A percentile compares a stretch with the other conserved stretches of the same genome.
Conservation (phyloP, 345 rosid species). For the Angophora floribunda region DNA sequence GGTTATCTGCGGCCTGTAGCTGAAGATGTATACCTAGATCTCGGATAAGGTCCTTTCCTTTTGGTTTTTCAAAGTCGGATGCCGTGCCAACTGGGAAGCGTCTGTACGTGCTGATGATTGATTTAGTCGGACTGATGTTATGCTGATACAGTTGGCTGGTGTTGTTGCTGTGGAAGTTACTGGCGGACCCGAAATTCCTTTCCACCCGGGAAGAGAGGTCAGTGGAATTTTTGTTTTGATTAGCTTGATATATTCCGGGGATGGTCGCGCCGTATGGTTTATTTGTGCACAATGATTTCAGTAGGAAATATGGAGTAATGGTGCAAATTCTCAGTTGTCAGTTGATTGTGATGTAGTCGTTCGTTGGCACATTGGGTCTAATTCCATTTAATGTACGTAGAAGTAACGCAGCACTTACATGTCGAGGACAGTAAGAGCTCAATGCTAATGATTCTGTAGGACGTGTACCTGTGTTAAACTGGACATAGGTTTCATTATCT, state of each 20-base stretch:
- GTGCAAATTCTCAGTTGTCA: too few relatives aligned
- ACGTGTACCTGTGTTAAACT: too few relatives aligned
- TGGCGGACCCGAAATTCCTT: conserved; percentile 95
- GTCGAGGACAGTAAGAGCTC: too few relatives aligned
- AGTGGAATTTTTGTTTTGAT: not conserved
- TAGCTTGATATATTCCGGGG: not conserved
- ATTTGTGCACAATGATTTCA: too few relatives aligned
- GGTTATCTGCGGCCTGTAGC: not conserved
- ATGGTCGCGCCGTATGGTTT: not conserved
- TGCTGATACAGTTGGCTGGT: conserved; percentile 59
- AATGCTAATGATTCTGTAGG: too few relatives aligned
- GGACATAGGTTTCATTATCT: too few relatives aligned
- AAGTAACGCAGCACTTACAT: too few relatives aligned
- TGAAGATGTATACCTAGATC: not conserved
- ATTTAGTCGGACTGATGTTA: too few relatives aligned
- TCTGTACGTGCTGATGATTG: not conserved
- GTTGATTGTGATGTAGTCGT: too few relatives aligned
- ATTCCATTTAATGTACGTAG: too few relatives aligned
- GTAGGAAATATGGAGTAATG: too few relatives aligned
- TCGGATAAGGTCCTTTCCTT: not conserved
- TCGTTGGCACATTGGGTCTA: too few relatives aligned
- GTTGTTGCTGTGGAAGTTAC: conserved; percentile 90
- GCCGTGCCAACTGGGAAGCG: not conserved
- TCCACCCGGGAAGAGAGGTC: conserved; percentile 89
- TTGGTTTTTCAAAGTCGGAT: not conserved